A percentile compares a stretch with the other conserved stretches of the same genome.
Conservation (phyloP, 2,329 filamentous ascomycete genomes). For the Cladophialophora psammophila region DNA sequence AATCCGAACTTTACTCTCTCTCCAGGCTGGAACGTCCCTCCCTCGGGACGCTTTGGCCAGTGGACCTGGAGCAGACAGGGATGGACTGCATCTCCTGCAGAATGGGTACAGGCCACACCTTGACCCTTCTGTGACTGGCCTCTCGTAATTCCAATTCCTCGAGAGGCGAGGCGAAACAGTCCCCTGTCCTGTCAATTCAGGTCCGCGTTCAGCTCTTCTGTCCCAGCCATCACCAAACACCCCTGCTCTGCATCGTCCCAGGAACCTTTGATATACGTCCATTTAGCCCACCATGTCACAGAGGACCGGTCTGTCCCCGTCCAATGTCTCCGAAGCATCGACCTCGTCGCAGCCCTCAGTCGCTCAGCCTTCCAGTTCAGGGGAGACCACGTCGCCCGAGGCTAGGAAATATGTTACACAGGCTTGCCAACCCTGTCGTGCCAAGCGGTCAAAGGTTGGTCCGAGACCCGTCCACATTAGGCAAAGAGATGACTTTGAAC, state of each 20-base stretch:
- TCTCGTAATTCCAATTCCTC: conserved; percentile 1
- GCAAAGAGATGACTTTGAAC: background rate
- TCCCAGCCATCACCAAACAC: background rate
- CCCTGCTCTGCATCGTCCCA: background rate
- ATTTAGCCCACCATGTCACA: background rate
- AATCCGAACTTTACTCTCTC: background rate
- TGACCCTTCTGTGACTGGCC: background rate
- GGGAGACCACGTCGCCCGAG: conserved; percentile 8
- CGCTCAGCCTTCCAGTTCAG: background rate
- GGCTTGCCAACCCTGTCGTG: conserved; percentile 24
- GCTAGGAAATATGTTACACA: conserved; percentile 25
- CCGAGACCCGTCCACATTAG: background rate
- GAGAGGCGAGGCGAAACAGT: background rate
- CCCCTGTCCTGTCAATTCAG: conserved; percentile 1
- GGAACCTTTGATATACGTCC: background rate
- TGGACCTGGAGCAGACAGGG: conserved; percentile 3
- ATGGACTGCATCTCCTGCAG: conserved; percentile 3
- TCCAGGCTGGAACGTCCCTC: conserved; percentile 1
- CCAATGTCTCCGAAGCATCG: conserved; percentile 5
- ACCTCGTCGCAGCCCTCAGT: conserved; percentile 3
- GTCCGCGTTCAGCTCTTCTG: background rate
- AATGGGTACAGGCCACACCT: conserved; percentile 6
- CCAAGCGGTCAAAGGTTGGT: conserved; percentile 24
- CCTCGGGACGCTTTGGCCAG: background rate
- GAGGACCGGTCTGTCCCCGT: conserved; percentile 5